Evolutionary conservation across 2,329 filamentous ascomycete genomes (phyloP).

Genomic region (Colletotrichum lupini): DNA sequence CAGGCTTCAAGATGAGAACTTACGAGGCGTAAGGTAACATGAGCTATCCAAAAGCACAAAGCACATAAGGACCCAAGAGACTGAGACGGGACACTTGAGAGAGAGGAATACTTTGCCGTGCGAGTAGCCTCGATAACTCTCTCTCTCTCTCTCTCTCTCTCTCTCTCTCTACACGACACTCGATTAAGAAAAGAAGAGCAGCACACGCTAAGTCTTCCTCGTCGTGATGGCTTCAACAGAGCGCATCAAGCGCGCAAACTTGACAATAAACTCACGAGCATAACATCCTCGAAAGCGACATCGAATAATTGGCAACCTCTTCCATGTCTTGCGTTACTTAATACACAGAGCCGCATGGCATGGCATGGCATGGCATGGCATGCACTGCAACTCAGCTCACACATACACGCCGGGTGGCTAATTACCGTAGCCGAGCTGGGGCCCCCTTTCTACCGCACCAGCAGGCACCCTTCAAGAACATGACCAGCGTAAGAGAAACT

Average conservation of each 20-base stretch:
- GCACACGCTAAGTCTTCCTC: too few relatives aligned
- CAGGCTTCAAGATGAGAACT: too few relatives aligned
- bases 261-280: background rate
- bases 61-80: too few relatives aligned
- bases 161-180: too few relatives aligned
- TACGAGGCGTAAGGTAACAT: too few relatives aligned
- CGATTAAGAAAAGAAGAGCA: too few relatives aligned
- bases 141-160: too few relatives aligned
- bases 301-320: conserved; percentile 12
- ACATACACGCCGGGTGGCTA: conserved; percentile 20
- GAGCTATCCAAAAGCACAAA: too few relatives aligned
- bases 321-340: conserved; percentile 31
- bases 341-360: conserved; percentile 17
- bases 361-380: background rate
- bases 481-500: conserved; percentile 8
- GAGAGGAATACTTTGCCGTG: too few relatives aligned
- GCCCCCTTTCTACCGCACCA: background rate
- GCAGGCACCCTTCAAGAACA: background rate
- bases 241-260: background rate
- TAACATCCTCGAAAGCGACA: background rate
- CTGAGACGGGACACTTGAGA: too few relatives aligned
- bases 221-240: too few relatives aligned
- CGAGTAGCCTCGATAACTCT: too few relatives aligned
- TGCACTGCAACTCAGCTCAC: background rate
- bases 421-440: background rate